Evolutionary conservation across 805 yeast species (phyloP).

Genomic region (Ascoidea rubescens): DNA sequence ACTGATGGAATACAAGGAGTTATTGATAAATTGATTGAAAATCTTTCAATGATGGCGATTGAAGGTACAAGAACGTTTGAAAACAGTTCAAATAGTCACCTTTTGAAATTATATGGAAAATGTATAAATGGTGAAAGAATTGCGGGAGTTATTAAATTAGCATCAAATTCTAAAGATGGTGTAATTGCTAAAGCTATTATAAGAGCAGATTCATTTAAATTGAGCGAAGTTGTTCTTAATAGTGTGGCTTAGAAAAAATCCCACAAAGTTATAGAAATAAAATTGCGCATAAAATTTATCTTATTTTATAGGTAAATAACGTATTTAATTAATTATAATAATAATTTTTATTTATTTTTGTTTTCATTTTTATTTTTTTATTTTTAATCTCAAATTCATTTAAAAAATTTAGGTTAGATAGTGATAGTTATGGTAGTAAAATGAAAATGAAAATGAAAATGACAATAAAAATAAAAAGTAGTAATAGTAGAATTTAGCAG

Average conservation of each 20-base stretch:
- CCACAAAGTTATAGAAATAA: slow-evolving; percentile 41
- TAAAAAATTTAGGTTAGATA: no score
- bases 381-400: no score
- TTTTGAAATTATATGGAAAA: slow-evolving; percentile 74
- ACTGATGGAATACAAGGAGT: slow-evolving; percentile 36
- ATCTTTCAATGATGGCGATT: slow-evolving; percentile 54
- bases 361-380: no score
- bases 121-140: slow-evolving; percentile 37
- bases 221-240: slow-evolving; percentile 37
- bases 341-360: no score
- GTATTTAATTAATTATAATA: no score
- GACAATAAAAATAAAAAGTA: no score
- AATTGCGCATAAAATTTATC: slow-evolving; percentile 16
- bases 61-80: slow-evolving; percentile 58
- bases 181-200: slow-evolving; percentile 29
- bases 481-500: no score
- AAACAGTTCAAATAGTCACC: slow-evolving; percentile 38
- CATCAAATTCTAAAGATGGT: slow-evolving; percentile 26
- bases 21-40: slow-evolving; percentile 35
- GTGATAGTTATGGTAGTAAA: no score
- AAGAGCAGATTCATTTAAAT: slow-evolving; percentile 27
- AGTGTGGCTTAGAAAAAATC: slow-evolving; percentile 24
- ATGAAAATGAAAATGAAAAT: no score
- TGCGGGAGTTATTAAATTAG: slow-evolving; percentile 28
- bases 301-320: no score